These are phyloP conservation scores for Colletotrichum lupini DNA, from an alignment of 2,329 filamentous ascomycete genomes.

Conservation along the genomic window DNA sequence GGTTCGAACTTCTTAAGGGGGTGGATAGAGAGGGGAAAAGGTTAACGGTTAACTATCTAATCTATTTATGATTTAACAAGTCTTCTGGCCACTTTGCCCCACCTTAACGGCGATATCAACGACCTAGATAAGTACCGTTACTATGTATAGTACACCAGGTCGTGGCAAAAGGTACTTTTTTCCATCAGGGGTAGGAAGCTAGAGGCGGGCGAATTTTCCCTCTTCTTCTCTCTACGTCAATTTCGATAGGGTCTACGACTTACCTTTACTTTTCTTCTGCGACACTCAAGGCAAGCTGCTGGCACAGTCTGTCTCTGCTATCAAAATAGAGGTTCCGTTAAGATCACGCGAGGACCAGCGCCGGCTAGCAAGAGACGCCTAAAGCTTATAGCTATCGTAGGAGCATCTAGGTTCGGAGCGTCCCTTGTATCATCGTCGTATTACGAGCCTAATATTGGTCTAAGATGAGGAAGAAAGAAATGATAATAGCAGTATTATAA, in stretches of 20 bases:
- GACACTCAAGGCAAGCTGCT: slow-evolving; percentile 23
- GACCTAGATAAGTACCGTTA: background rate
- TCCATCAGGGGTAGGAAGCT: background rate
- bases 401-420: background rate
- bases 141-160: background rate
- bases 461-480: background rate
- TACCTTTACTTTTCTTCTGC: slow-evolving; percentile 32
- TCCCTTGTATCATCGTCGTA: background rate
- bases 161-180: background rate
- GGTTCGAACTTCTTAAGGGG: background rate
- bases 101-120: slow-evolving; percentile 15
- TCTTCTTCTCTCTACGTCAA: background rate
- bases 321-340: background rate
- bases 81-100: slow-evolving; percentile 4
- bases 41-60: background rate
- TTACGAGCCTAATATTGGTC: background rate
- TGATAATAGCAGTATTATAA: background rate
- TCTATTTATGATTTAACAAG: slow-evolving; percentile 12
- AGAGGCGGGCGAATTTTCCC: background rate
- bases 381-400: background rate
- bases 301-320: slow-evolving; percentile 15
- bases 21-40: background rate
- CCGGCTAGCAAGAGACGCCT: slow-evolving; percentile 11
- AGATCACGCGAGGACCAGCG: background rate
- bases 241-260: no score